Conservation (phyloP, 345 rosid genomes). For the Capsella bursapastoris region DNA sequence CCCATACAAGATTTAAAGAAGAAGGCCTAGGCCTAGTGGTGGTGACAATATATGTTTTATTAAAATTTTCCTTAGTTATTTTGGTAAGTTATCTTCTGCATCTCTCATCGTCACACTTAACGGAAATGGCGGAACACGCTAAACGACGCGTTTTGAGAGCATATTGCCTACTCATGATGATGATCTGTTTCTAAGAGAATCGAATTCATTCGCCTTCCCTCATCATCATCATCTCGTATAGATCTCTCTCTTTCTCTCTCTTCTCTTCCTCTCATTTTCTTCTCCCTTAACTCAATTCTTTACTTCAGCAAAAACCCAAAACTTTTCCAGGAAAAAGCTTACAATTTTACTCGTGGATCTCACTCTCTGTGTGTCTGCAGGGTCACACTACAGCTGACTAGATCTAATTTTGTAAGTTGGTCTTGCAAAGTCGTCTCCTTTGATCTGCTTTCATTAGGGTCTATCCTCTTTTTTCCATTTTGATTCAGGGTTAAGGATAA, state of each 20-base stretch:
- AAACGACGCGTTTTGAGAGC: conserved; percentile 42
- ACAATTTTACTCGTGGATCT: conserved; percentile 12
- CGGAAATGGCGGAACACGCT: conserved; percentile 45
- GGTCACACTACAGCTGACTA: conserved; percentile 6
- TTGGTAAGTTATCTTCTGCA: background rate
- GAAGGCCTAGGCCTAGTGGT: background rate
- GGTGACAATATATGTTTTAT: background rate
- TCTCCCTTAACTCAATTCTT: background rate
- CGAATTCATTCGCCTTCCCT: conserved; percentile 29
- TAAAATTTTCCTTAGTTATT: background rate
- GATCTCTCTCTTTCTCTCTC: conserved; percentile 32
- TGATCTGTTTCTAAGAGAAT: conserved; percentile 37
- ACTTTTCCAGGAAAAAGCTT: background rate
- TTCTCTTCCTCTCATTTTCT: conserved; percentile 27
- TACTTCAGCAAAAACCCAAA: background rate
- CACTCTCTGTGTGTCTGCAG: background rate
- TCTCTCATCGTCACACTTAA: conserved; percentile 2
- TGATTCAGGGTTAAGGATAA: conserved; percentile 8
- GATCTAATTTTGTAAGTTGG: conserved; percentile 37
- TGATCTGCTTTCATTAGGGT: conserved; percentile 17
- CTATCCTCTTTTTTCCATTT: background rate
- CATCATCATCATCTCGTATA: background rate
- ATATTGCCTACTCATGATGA: conserved; percentile 33
- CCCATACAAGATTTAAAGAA: background rate
- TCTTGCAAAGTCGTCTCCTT: conserved; percentile 35